Base-by-base conservation (phyloP, 768 basidiomycete species). In the Naganishia friedmannii region DNA sequence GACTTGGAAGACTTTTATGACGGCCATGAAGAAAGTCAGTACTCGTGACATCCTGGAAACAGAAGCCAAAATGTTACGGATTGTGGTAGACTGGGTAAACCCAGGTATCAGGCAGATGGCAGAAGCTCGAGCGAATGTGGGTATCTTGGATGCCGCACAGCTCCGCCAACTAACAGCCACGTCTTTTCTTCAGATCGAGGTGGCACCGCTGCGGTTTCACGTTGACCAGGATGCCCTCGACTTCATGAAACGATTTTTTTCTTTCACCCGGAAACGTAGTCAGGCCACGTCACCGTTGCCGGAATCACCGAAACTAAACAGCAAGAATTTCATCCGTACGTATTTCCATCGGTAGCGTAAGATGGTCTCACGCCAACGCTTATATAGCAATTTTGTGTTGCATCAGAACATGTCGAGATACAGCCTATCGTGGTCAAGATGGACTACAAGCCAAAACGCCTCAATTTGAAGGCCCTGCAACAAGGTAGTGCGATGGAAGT, bases 191-290 rank as follows among this genome's bases (percentile, higher is more conserved):
- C 72, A 97, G 93, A 90, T 89, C 28, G 96, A 96, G 78, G 85
- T 98, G 29, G 83, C 93, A 0, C 96, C 96, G 15, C 83, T 99
- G 2, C 85, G 95, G 29, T 83, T 99, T 39, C 92, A 97, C 79
- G 92, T 99, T 31, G 96, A 99, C 79, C 96, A 99, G 82, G 96
- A 99, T 80, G 96, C 96, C 17, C 86, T 99, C 26, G 96, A 98
- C 80, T 99, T 99, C 80, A 82, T 98, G 77, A 99, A 99, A 84
- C 89, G 89, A 71, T 98, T 98, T 81, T 94, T 93, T 79, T 89
- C 88, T 73, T 98, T 97, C 84, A 86, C 88, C 74, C 46, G 46
- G 5, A 71, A 76, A 15, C 46, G 57, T 10, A 71, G 69, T 42
- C 87, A 88, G 75, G 67, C 67, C 0, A 13, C 74, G 19, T 39